A percentile compares a stretch with the other conserved stretches of the same genome.
Conservation (phyloP, 495 filamentous ascomycete species). For the Saxispiralis lemnorum region DNA sequence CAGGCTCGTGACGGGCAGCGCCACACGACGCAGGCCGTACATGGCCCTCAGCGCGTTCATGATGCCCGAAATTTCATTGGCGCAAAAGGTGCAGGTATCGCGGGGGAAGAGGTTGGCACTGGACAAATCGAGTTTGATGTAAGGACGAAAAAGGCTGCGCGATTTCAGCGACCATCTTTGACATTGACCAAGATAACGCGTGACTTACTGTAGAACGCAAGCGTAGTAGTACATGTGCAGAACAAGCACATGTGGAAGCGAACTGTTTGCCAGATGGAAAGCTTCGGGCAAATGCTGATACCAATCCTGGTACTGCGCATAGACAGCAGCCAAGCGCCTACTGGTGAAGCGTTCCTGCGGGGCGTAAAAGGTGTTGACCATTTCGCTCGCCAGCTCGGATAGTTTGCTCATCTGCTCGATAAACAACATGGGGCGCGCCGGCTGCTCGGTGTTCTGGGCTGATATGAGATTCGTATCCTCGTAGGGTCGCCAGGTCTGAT, state of each 20-base stretch:
- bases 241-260: slow-evolving; percentile 14
- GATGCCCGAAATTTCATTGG: slow-evolving; percentile 42
- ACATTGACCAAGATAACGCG: background rate
- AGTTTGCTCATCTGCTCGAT: slow-evolving; percentile 46
- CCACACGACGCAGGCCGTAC: slow-evolving; percentile 39
- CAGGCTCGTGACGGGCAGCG: slow-evolving; percentile 41
- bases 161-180: background rate
- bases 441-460: slow-evolving; percentile 5
- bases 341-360: slow-evolving; percentile 41
- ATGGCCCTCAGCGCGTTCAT: slow-evolving; percentile 39
- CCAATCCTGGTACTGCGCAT: slow-evolving; percentile 45
- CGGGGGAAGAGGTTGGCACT: slow-evolving; percentile 41
- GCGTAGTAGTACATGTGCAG: slow-evolving; percentile 17
- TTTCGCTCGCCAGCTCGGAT: slow-evolving; percentile 49
- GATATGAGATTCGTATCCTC: slow-evolving; percentile 28
- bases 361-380: slow-evolving; percentile 44
- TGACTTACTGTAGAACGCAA: slow-evolving; percentile 44
- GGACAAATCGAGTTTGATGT: slow-evolving; percentile 42
- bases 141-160: slow-evolving; percentile 38
- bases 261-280: slow-evolving; percentile 36
- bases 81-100: slow-evolving; percentile 42
- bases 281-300: slow-evolving; percentile 41
- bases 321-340: slow-evolving; percentile 35
- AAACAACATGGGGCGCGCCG: slow-evolving; percentile 20
- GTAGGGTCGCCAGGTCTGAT: slow-evolving; percentile 39